These are phyloP conservation scores for Paecilomyces fulvus DNA, from an alignment of 2,329 filamentous ascomycete genomes.

Conservation along the genomic window DNA sequence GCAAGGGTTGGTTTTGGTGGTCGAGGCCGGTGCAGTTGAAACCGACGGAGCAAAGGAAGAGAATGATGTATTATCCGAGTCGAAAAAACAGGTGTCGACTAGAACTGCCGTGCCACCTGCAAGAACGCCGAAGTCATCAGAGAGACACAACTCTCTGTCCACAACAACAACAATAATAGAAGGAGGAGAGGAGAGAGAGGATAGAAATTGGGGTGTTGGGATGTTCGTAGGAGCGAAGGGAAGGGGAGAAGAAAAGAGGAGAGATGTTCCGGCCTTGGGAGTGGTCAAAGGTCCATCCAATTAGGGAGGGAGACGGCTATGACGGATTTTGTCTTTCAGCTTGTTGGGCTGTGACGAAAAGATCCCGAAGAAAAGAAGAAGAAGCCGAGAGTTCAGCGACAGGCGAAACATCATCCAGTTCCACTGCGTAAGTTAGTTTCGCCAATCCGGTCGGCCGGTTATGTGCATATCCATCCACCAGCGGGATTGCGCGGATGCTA, in stretches of 20 bases:
- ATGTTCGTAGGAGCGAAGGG: conserved; percentile 1
- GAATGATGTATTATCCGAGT: conserved; percentile 9
- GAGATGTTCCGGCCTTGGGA: conserved; percentile 4
- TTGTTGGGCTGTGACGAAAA: background rate
- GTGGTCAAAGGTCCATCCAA: background rate
- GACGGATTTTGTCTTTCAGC: background rate
- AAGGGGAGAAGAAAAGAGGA: conserved; percentile 11
- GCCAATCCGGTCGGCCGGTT: background rate
- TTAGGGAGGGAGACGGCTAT: background rate
- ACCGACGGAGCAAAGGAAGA: conserved; percentile 18
- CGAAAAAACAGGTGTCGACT: conserved; percentile 30
- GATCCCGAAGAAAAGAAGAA: background rate
- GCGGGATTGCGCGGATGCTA: background rate
- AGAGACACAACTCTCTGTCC: conserved; percentile 26
- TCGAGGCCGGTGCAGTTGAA: background rate
- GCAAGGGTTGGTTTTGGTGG: background rate
- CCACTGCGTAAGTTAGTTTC: too few species aligned
- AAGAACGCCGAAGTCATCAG: conserved; percentile 30
- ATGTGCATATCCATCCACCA: background rate
- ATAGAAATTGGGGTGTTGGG: background rate
- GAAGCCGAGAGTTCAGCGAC: too few species aligned
- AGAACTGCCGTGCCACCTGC: conserved; percentile 33
- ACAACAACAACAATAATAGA: conserved; percentile 3
- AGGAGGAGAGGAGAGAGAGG: conserved; percentile 8
- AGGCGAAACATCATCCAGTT: too few species aligned